Percentiles rank a stretch among this genome's conserved stretches.
phyloP scores from a whole-genome alignment of 352 stramenopile genomes.

The Discostella stelligera region DNA sequence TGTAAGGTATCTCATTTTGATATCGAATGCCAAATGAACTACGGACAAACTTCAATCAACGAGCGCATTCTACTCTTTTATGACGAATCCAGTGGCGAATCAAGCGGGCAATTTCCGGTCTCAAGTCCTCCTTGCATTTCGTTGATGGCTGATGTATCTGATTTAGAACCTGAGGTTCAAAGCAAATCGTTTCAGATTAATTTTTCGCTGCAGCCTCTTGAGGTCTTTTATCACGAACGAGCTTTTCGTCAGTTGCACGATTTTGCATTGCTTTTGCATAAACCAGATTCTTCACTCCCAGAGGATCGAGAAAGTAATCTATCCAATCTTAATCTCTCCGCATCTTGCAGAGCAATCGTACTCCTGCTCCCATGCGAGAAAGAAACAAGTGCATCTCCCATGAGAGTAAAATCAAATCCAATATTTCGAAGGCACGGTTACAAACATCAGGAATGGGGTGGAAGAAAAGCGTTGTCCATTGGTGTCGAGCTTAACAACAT shows the following conservation, averaged over 20 bases:
- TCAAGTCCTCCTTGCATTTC: slow-evolving; percentile 36
- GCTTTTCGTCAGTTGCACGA: slow-evolving; percentile 12
- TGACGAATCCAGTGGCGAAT: slow-evolving; percentile 5
- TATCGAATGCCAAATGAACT: slow-evolving; percentile 50
- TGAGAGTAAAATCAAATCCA: slow-evolving; percentile 7
- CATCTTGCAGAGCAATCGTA: slow-evolving; percentile 30
- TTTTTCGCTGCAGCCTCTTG: slow-evolving; percentile 30
- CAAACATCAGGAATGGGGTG: slow-evolving; percentile 17
- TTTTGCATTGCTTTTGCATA: slow-evolving; percentile 9
- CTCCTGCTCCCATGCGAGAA: slow-evolving; percentile 27
- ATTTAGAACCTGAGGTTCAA: background rate
- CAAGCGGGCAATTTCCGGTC: slow-evolving; percentile 8
- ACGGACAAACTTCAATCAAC: slow-evolving; percentile 16
- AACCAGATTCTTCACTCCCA: background rate
- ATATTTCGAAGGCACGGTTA: slow-evolving; percentile 46
- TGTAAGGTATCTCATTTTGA: slow-evolving; percentile 63
- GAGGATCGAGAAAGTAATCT: slow-evolving; percentile 1
- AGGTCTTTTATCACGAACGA: slow-evolving; percentile 30
- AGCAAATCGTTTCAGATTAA: slow-evolving; percentile 20
- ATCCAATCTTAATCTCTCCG: slow-evolving; percentile 14
- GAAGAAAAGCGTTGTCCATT: slow-evolving; percentile 21
- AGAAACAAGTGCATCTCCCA: background rate
- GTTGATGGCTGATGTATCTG: slow-evolving; percentile 23
- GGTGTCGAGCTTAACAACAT: slow-evolving; percentile 44
- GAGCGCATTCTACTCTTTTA: slow-evolving; percentile 40